Base-by-base conservation (phyloP, 495 filamentous ascomycete species). In the Cenococcum geophilum region DNA sequence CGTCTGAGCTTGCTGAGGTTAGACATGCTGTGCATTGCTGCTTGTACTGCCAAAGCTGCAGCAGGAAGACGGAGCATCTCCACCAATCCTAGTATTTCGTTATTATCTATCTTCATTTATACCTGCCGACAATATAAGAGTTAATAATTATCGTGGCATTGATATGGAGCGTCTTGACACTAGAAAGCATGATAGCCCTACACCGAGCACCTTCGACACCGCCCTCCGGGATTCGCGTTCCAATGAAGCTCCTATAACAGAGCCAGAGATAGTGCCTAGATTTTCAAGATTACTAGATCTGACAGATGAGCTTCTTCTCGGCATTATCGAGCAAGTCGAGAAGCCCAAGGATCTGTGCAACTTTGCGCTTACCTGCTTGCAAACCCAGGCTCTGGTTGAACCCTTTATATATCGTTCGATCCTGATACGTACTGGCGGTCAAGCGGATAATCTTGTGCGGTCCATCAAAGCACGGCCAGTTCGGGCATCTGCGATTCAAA, bases 251-350 rank as follows among this genome's bases (percentile, higher is more conserved):
- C n/a, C 45, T 20, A 49, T 49, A 22, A 14, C 0, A 9, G 5
- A 22, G 45, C 45, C 16, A 49, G 45, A 22, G 16, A 16, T 18
- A n/a, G 1, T 10, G 45, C 14, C 45, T 18, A 14, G 45, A 8
- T 49, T 48, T 32, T 59, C 16, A 35, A 20, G 16, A n/a, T 49
- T 58, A 8, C 35, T 59, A 25, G 59, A 48, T 21, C 27, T 68
- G 9, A 58, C 37, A 6, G 66, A 65, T 45, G 66, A 68, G 51
- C 58, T 68, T 0, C 59, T 65, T 21, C 66, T 68, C 12, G 37
- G 23, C 34, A 49, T 68, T 42, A 60, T 68, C 22, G 62, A 63
- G 10, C 66, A 65, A 12, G 37, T 68, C 34, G 59, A 68, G 12
- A 25, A 55, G 9, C 20, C 43, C 34, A 34, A 60, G 6, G 40